Base-by-base conservation (phyloP, 2,329 filamentous ascomycete genomes). In the Xylariaceae sp. region DNA sequence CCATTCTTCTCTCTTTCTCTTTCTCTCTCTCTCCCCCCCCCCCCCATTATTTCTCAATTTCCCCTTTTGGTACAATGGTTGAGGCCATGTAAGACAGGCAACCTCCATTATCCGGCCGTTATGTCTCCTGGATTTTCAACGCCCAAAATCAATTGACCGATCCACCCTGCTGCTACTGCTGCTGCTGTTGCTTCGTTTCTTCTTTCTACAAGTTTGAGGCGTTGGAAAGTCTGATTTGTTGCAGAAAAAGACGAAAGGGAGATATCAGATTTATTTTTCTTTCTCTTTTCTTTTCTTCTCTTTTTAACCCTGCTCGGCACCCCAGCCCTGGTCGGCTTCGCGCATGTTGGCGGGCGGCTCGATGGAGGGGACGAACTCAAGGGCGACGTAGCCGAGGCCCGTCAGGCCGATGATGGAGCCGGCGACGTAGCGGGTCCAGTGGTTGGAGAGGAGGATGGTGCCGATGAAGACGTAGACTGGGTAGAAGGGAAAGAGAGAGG, bases 381-480 rank as follows among this genome's bases (percentile, higher is more conserved):
- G 77, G 38, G 71, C 82, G 55, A 79, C 71, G 71, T 97, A 98
- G 51, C 66, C 85, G 50, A 96, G 63, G 57, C 93, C 93, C 53
- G 88, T 72, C 42, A 93, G 59, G 41, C 84, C 89, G 55, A 97
- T 77, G 57, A 94, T 75, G 41, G 81, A 78, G 55, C 90, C 93
- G 20, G 88, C 82, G 46, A 95, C 81, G 64, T 83, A 82, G 63
- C 83, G 84, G 59, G 86, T 74, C 62, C 81, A 73, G 52, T 74
- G 63, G 54, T 76, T 69, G 57, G 88, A 82, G 45, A 96, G 79
- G 47, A 95, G 79, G 59, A 97, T 85, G 57, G 82, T 86, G 56
- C 92, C 93, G 61, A 95, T 76, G 70, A 98, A 97, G 70, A 97
- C 80, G 79, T 98, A 98, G 76, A 98, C 91, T 95, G 22, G 29